These are phyloP conservation scores for Phascolomyces articulosus DNA, from an alignment of 371 early-diverging fungal species.

Conservation along the genomic window DNA sequence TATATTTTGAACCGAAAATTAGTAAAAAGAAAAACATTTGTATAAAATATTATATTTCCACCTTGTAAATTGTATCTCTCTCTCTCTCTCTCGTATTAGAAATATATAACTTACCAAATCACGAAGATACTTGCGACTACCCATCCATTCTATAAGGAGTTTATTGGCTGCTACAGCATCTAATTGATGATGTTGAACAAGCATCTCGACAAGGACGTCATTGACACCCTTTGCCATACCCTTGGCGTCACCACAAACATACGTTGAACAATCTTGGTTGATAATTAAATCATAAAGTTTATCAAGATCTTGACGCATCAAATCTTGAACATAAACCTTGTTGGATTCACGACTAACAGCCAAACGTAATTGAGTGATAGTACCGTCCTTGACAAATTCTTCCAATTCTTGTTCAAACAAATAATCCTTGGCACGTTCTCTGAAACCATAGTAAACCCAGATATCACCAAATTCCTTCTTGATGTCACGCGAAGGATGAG, in stretches of 20 bases:
- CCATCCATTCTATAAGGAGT: constrained; percentile 63
- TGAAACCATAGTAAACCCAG: constrained; percentile 79
- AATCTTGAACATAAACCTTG: constrained; percentile 87
- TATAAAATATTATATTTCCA: neutral
- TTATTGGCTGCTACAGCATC: constrained; percentile 62
- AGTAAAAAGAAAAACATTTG: neutral
- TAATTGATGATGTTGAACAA: constrained; percentile 52
- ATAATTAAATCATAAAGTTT: constrained; percentile 62
- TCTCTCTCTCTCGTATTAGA: too few relatives aligned
- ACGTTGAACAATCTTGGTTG: constrained; percentile 70
- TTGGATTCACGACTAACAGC: constrained; percentile 63
- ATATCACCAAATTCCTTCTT: constrained; percentile 41
- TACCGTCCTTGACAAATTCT: constrained; percentile 47
- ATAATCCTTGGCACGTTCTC: constrained; percentile 65
- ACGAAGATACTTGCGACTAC: constrained; percentile 70
- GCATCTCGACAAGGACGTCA: constrained; percentile 69
- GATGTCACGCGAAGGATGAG: constrained; percentile 35
- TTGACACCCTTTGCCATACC: constrained; percentile 92
- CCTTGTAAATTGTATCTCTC: too few relatives aligned
- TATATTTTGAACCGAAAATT: neutral
- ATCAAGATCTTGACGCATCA: constrained; percentile 55
- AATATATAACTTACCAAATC: constrained; percentile 57
- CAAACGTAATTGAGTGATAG: constrained; percentile 57
- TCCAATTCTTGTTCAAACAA: constrained; percentile 66
- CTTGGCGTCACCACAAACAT: constrained; percentile 89